These are phyloP conservation scores for Colletotrichum chrysophilum DNA, from an alignment of 2,329 filamentous ascomycete genomes.

Conservation along the genomic window DNA sequence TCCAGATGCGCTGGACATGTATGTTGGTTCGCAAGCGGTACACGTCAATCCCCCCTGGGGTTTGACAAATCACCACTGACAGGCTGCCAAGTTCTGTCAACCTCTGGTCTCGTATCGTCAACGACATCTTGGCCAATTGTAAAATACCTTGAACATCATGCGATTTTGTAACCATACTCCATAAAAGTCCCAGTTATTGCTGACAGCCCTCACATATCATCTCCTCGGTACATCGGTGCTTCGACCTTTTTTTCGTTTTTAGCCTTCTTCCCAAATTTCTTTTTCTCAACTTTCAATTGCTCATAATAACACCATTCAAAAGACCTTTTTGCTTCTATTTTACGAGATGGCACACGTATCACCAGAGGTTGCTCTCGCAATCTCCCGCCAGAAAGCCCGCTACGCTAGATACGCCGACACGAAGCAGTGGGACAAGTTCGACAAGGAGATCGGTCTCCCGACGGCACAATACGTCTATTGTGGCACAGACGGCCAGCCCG, in stretches of 20 bases:
- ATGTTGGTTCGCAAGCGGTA: not conserved
- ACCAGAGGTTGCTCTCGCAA: constrained; percentile 27
- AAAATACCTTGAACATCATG: not conserved
- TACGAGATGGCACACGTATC: constrained; percentile 23
- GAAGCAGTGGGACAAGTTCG: constrained; percentile 28
- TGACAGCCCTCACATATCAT: not conserved
- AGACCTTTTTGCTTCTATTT: too few species aligned
- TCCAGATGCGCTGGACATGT: not conserved
- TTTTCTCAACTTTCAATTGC: too few species aligned
- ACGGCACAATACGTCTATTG: constrained; percentile 24
- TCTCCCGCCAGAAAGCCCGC: constrained; percentile 30
- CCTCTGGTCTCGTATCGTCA: not conserved
- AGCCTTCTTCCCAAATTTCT: not conserved
- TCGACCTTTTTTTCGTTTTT: not conserved
- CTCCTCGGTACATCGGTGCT: not conserved
- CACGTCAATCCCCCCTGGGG: not conserved
- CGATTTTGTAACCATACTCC: not conserved
- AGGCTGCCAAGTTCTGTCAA: not conserved
- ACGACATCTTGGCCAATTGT: not conserved
- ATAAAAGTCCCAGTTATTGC: not conserved
- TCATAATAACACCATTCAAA: too few species aligned
- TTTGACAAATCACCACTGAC: not conserved
- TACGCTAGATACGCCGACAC: constrained; percentile 31
- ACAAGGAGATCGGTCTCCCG: constrained; percentile 26
- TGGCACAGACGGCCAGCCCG: not conserved